Evolutionary conservation across 2,329 filamentous ascomycete genomes (phyloP).

Genomic region (Knufia petricola): DNA sequence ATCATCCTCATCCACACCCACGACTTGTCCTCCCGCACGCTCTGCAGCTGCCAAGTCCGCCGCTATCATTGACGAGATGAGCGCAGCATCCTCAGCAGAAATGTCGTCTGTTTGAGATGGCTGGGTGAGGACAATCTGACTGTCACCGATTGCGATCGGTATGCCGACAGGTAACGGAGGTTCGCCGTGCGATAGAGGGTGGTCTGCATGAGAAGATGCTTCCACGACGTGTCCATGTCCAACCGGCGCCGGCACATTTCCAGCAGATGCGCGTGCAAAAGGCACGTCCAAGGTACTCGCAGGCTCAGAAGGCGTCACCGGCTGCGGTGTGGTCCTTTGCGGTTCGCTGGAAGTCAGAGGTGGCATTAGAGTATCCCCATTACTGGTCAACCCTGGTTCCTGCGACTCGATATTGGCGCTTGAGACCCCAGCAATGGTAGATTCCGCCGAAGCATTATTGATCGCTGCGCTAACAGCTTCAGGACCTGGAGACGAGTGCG

Average conservation of each 20-base stretch:
- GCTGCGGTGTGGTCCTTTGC: not conserved
- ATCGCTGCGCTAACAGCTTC: constrained; percentile 11
- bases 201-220: not conserved
- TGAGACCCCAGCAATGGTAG: not conserved
- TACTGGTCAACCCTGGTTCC: not conserved
- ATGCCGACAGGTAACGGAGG: constrained; percentile 1
- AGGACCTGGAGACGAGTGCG: constrained; percentile 9
- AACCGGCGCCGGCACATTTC: not conserved
- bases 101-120: constrained; percentile 9
- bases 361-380: too few relatives aligned
- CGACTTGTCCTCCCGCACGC: constrained; percentile 3
- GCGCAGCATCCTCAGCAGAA: constrained; percentile 23
- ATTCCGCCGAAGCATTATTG: not conserved
- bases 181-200: not conserved
- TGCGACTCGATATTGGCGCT: too few relatives aligned
- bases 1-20: not conserved
- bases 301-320: not conserved
- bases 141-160: constrained; percentile 2
- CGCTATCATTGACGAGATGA: constrained; percentile 25
- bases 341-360: not conserved
- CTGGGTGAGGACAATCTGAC: constrained; percentile 8
- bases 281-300: not conserved
- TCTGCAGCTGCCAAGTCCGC: constrained; percentile 11
- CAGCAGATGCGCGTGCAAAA: not conserved
- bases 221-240: constrained; percentile 8